A percentile compares a stretch with the other conserved stretches of the same genome.
Evolutionary conservation across 768 basidiomycete genomes (phyloP).

Genomic region (Boletus insuetus): DNA sequence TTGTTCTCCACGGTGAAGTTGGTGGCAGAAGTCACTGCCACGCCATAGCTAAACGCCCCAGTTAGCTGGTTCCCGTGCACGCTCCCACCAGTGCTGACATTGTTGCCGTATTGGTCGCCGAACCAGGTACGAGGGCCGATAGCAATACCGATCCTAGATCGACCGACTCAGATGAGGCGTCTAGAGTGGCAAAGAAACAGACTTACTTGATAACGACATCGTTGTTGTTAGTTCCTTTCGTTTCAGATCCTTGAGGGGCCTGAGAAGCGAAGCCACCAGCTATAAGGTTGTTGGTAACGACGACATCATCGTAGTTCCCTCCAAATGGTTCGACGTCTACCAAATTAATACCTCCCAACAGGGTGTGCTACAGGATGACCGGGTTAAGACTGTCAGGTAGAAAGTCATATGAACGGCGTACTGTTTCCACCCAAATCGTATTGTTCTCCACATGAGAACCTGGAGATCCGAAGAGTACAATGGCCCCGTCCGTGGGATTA

Average conservation of each 20-base stretch:
- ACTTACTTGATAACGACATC: conserved; percentile 71
- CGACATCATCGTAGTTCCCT: conserved; percentile 63
- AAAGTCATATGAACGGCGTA: conserved; percentile 32
- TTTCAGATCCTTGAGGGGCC: conserved; percentile 36
- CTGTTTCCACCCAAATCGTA: conserved; percentile 68
- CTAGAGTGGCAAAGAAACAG: background rate
- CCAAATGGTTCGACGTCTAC: conserved; percentile 67
- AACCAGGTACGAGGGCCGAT: conserved; percentile 80
- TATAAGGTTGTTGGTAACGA: conserved; percentile 67
- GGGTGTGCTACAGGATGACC: conserved; percentile 47
- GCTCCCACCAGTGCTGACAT: conserved; percentile 51
- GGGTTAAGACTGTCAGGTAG: background rate
- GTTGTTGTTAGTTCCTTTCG: conserved; percentile 53
- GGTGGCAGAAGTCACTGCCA: conserved; percentile 59
- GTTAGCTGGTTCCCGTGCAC: conserved; percentile 57
- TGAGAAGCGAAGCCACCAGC: conserved; percentile 66
- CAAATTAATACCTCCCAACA: conserved; percentile 76
- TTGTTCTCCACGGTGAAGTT: conserved; percentile 71
- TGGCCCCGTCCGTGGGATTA: conserved; percentile 76
- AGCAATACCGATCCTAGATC: conserved; percentile 72
- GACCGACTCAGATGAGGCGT: conserved; percentile 11
- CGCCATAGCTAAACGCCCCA: conserved; percentile 72
- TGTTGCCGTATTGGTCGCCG: conserved; percentile 51
- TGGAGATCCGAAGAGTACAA: conserved; percentile 74
- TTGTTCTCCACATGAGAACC: conserved; percentile 74